phyloP scores from a whole-genome alignment of 163 green algal genomes.

The Dunaliella salina region DNA sequence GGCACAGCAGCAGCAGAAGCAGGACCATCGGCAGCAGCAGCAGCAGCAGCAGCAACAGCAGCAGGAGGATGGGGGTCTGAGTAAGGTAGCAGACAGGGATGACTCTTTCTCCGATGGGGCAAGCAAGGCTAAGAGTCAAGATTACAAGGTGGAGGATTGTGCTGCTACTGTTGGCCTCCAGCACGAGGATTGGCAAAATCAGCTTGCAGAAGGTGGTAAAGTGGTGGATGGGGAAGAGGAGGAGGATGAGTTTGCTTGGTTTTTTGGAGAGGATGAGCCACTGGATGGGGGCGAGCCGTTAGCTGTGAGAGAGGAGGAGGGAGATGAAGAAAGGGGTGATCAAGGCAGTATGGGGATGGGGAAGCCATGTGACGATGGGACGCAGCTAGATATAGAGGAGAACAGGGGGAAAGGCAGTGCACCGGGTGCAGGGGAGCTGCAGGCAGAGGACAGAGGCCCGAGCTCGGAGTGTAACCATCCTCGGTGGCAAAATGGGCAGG shows the following conservation, averaged over 20 bases:
- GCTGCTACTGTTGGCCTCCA: too few relatives aligned
- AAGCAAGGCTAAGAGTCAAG: too few relatives aligned
- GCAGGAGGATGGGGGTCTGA: background rate
- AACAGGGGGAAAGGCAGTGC: background rate
- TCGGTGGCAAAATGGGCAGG: background rate
- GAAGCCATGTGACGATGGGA: too few relatives aligned
- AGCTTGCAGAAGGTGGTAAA: background rate
- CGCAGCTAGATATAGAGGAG: background rate
- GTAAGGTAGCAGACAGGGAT: too few relatives aligned
- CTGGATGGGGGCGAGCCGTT: background rate
- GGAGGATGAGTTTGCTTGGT: background rate
- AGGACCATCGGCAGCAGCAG: background rate
- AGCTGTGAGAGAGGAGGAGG: background rate
- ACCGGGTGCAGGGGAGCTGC: too few relatives aligned
- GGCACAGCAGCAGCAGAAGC: background rate
- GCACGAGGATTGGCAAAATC: background rate
- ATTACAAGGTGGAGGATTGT: too few relatives aligned
- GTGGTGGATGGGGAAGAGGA: background rate
- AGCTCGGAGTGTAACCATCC: too few relatives aligned
- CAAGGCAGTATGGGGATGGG: background rate
- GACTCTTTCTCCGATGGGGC: too few relatives aligned
- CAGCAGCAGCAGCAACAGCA: constrained; percentile 1
- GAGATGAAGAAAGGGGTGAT: background rate
- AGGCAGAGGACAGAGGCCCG: too few relatives aligned
- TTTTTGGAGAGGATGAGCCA: background rate